Conservation (phyloP, 2,329 filamentous ascomycete species). For the Beauveria rudraprayagi region DNA sequence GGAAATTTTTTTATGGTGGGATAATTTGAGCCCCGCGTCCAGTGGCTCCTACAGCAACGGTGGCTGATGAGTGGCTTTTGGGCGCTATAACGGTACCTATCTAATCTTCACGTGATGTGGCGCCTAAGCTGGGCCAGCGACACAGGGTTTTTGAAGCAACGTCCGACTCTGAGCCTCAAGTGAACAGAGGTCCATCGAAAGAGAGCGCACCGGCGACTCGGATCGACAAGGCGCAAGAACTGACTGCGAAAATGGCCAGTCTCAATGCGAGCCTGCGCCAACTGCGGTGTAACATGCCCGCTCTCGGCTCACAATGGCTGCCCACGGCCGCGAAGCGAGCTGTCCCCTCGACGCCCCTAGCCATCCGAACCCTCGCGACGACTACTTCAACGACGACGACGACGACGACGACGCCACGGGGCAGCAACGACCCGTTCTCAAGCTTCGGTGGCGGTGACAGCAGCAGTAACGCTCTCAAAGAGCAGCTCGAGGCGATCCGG, state of each 20-base stretch:
- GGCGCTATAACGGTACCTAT: slow-evolving; percentile 8
- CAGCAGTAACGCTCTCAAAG: slow-evolving; percentile 12
- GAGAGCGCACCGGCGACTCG: slow-evolving; percentile 3
- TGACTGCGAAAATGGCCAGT: slow-evolving; percentile 25
- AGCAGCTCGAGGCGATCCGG: slow-evolving; percentile 18
- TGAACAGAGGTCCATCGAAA: slow-evolving; percentile 1
- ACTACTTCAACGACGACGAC: background rate
- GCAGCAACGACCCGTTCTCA: background rate
- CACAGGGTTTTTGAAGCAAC: slow-evolving; percentile 11
- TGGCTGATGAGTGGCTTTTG: slow-evolving; percentile 16
- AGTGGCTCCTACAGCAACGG: slow-evolving; percentile 18
- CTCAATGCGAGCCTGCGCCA: slow-evolving; percentile 28
- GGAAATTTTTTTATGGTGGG: slow-evolving; percentile 29
- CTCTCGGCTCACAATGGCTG: slow-evolving; percentile 23
- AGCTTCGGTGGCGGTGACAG: slow-evolving; percentile 9
- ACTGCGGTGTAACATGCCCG: slow-evolving; percentile 26
- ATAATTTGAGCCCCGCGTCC: slow-evolving; percentile 27
- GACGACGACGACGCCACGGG: background rate
- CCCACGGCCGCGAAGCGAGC: slow-evolving; percentile 7
- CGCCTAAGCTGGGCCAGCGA: slow-evolving; percentile 1
- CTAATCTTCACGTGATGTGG: slow-evolving; percentile 21
- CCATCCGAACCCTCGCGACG: slow-evolving; percentile 9
- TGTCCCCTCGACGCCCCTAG: slow-evolving; percentile 6
- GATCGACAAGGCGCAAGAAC: background rate
- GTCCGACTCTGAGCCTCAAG: background rate